A percentile compares a stretch with the other conserved stretches of the same genome.
These are phyloP conservation scores for Calonectria pseudoreteaudii DNA, from an alignment of 2,329 filamentous ascomycete species.

Conservation along the genomic window DNA sequence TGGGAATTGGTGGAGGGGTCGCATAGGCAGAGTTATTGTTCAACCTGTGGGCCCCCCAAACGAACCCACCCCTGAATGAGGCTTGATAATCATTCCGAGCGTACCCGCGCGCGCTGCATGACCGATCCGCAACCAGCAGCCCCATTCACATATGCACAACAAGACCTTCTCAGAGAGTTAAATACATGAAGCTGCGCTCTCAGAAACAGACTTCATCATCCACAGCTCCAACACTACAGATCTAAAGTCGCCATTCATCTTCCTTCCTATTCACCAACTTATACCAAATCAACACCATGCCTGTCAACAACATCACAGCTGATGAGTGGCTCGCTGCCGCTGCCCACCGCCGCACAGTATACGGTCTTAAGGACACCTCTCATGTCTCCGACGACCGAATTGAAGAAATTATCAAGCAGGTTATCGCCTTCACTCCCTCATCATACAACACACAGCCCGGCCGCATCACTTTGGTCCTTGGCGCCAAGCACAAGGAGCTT, in stretches of 20 bases:
- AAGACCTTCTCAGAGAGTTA: neutral
- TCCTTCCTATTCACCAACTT: neutral
- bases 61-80: neutral
- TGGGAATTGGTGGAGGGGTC: neutral
- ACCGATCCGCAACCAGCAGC: neutral
- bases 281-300: neutral
- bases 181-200: neutral
- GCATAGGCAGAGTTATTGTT: neutral
- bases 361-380: slow-evolving; percentile 42
- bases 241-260: neutral
- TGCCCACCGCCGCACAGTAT: slow-evolving; percentile 44
- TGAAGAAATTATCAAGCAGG: slow-evolving; percentile 41
- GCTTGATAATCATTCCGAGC: neutral
- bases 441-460: slow-evolving; percentile 41
- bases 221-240: neutral
- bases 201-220: neutral
- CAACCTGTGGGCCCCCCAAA: neutral
- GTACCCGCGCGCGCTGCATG: neutral
- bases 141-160: neutral
- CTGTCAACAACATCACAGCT: slow-evolving; percentile 23
- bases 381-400: slow-evolving; percentile 46
- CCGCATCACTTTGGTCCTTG: slow-evolving; percentile 36
- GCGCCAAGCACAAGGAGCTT: slow-evolving; percentile 38
- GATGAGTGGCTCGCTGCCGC: slow-evolving; percentile 44
- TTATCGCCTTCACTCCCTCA: slow-evolving; percentile 37